Evolutionary conservation across 2,329 filamentous ascomycete species (phyloP).

Genomic region (Daldinia sp.): DNA sequence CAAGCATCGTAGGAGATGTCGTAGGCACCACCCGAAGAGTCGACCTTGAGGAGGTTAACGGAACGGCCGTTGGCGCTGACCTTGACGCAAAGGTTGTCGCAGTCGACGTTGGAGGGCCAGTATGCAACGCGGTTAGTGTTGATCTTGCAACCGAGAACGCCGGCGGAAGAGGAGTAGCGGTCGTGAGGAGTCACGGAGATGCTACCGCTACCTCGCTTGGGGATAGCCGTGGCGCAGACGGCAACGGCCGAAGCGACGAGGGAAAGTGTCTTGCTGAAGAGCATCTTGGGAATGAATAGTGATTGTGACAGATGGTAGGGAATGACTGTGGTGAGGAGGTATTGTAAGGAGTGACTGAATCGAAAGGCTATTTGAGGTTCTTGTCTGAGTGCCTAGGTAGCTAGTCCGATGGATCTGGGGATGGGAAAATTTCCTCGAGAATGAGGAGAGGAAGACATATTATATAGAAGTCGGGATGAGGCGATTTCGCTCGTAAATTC

Average conservation of each 20-base stretch:
- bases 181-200: constrained; percentile 62
- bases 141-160: constrained; percentile 68
- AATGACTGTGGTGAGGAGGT: not conserved
- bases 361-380: no score
- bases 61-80: constrained; percentile 58
- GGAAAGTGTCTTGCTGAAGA: constrained; percentile 27
- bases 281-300: constrained; percentile 26
- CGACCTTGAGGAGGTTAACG: constrained; percentile 66
- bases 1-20: constrained; percentile 70
- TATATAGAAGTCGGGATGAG: not conserved
- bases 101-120: constrained; percentile 62
- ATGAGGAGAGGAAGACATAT: not conserved
- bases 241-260: constrained; percentile 28
- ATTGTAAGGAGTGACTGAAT: not conserved
- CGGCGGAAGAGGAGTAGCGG: constrained; percentile 63
- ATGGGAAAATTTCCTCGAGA: not conserved
- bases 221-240: constrained; percentile 29
- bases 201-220: constrained; percentile 12
- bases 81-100: constrained; percentile 65
- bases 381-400: no score
- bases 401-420: not conserved
- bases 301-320: not conserved
- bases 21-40: constrained; percentile 63
- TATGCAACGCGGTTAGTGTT: constrained; percentile 69
- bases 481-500: not conserved